phyloP scores from a whole-genome alignment of 2,329 filamentous ascomycete genomes.

The Fusarium sp. region DNA sequence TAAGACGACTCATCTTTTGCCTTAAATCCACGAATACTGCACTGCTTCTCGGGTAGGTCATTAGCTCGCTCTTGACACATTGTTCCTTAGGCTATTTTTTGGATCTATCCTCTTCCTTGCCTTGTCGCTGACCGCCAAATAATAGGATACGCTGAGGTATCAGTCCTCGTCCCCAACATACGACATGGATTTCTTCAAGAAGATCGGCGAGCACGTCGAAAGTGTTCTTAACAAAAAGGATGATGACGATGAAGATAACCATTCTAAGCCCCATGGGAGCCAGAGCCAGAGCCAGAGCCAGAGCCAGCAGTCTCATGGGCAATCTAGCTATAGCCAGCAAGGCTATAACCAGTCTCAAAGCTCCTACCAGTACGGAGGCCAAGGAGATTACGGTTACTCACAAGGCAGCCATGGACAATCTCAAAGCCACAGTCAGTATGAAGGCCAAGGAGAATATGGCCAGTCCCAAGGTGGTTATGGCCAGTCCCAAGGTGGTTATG shows the following conservation, averaged over 20 bases:
- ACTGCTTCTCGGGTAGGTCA: constrained; percentile 21
- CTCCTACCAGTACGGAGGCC: constrained; percentile 19
- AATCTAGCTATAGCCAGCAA: constrained; percentile 52
- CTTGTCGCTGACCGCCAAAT: constrained; percentile 6
- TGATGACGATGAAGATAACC: constrained; percentile 56
- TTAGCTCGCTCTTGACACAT: constrained; percentile 1
- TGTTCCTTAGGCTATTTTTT: constrained; percentile 6
- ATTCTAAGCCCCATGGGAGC: constrained; percentile 50
- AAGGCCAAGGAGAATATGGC: constrained; percentile 13
- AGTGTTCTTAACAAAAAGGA: constrained; percentile 52
- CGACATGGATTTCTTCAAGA: constrained; percentile 56
- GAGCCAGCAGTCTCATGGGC: constrained; percentile 15
- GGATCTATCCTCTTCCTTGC: background rate
- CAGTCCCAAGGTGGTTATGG: background rate
- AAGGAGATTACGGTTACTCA: constrained; percentile 10
- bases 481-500: constrained; percentile 12
- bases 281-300: constrained; percentile 21
- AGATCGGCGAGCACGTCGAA: constrained; percentile 44
- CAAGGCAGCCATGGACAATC: constrained; percentile 2
- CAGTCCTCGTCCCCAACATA: constrained; percentile 8
- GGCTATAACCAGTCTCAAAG: constrained; percentile 47
- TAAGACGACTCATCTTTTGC: constrained; percentile 19
- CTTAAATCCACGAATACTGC: constrained; percentile 10
- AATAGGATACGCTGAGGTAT: constrained; percentile 7
- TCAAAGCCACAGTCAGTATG: background rate